Base-by-base conservation (phyloP, 176 grass and related monocot genomes). In the Carex kokanica region DNA sequence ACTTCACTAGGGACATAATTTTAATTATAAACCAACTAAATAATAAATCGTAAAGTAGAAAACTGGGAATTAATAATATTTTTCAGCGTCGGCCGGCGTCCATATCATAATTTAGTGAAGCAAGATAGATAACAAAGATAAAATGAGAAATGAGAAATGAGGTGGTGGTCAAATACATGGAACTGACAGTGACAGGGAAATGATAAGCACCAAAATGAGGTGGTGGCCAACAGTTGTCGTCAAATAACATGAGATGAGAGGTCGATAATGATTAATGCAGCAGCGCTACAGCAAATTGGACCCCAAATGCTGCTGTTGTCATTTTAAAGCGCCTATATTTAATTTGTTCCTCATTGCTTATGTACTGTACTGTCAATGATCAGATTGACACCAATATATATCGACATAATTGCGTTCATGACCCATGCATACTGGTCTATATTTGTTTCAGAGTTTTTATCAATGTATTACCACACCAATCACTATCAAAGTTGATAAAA, bases 231-330 rank as follows among this genome's bases (percentile, higher is more conserved):
- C 53, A 78, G 55, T 62, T 17, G 5, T 7, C n/a, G 58, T 81
- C 55, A 81, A 81, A 81, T 81, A 62, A 81, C 27, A 81, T 64
- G 60, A 81, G 36, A 81, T 64, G 60, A 81, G 36, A 81, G 57
- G 78, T 32, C 58, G 47, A 63, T 21, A 43, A n/a, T n/a, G n/a
- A n/a, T n/a, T n/a, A n/a, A 62, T 62, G 56, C 43, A 80, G 14
- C 32, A 62, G 32, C 38, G 55, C 31, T 47, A 53, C 78, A 62
- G 31, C 0, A 6, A 38, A 38, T 38, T 38, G 36, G 36, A 5
- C 32, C 36, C 36, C 5, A 47, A 84, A 27, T 43, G 17, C 49
- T 84, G 40, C n/a, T 34, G 14, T 78, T 56, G n/a, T 47, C 57
- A 81, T 60, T 60, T 78, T 27, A 27, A 41, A 81, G 58, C 29